Evolutionary conservation across 2,329 filamentous ascomycete species (phyloP), one percentile per base, ranked within the genome.

Genomic region (Trichoderma breve): DNA sequence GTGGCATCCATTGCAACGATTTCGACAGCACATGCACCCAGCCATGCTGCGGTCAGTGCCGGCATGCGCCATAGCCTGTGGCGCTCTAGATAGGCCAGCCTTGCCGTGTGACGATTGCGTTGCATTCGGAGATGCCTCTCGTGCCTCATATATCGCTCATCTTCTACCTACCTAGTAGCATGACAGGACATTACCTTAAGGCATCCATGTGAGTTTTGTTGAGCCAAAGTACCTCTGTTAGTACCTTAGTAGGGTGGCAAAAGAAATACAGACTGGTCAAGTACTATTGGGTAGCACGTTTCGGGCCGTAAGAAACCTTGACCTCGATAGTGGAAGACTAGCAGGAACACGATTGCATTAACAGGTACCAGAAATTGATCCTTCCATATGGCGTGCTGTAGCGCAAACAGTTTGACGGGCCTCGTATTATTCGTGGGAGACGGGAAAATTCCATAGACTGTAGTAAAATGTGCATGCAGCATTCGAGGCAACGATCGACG

Each of bases 41-140:
- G 57, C 34, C 15, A 47, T 61, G 55, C 21, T 21, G 57, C 57
- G 53, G 34, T 26, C 53, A 43, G 26, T 47, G 34, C 53, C 65
- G 66, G 24, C 28, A 70, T 70, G 55, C 57, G 51, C n/a, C 28
- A 28, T 14, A 36, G 61, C 39, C 51, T 70, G 57, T 62, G 67
- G 39, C 57, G 53, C 58, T 53, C 36, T 28, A 12, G 26, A 53
- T 6, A 43, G 15, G 66, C 51, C n/a, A 26, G 53, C 8, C 24
- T 26, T 47, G 34, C 61, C 69, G 58, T 71, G 69, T 71, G 69
- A 71, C 69, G 55, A 65, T 60, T 34, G 32, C n/a, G 69, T 71
- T 71, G 69, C 69, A 71, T 71, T 71, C 51, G 61, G 51, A 65
- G 58, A 71, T 60, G 34, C 15, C 51, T 60, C 36, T n/a, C 26